Conservation (phyloP, 108 stramenopile genomes). For the Skeletonema tropicum region DNA sequence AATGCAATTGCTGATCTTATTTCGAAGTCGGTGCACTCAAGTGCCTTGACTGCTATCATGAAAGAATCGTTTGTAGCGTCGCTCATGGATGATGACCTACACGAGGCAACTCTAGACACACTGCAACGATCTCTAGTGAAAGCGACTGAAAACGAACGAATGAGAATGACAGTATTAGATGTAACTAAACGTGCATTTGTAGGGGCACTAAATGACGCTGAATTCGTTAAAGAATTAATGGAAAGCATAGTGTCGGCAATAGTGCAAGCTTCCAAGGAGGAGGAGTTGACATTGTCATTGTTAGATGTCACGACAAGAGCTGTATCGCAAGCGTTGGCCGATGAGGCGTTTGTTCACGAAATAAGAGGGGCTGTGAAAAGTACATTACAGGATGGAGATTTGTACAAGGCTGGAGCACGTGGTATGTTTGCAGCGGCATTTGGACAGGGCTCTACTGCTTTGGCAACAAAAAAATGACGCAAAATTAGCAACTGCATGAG, state of each 20-base stretch:
- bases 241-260: slow-evolving; percentile 26
- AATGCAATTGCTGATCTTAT: slow-evolving; percentile 18
- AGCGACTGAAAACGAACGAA: slow-evolving; percentile 25
- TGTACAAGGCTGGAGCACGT: slow-evolving; percentile 27
- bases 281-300: slow-evolving; percentile 19
- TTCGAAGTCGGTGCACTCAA: slow-evolving; percentile 22
- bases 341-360: slow-evolving; percentile 21
- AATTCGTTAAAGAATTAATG: slow-evolving; percentile 30
- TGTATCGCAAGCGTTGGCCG: slow-evolving; percentile 28
- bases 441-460: too few relatives aligned
- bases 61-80: slow-evolving; percentile 24
- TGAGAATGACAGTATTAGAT: slow-evolving; percentile 5
- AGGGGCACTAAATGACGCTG: slow-evolving; percentile 28
- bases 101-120: slow-evolving; percentile 24
- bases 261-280: slow-evolving; percentile 31
- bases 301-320: slow-evolving; percentile 28
- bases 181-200: slow-evolving; percentile 17
- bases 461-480: too few relatives aligned
- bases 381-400: slow-evolving; percentile 28
- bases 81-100: slow-evolving; percentile 21
- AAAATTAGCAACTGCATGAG: too few relatives aligned
- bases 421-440: slow-evolving; percentile 22
- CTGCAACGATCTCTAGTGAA: slow-evolving; percentile 23
- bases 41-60: slow-evolving; percentile 13
- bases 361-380: slow-evolving; percentile 24